A percentile compares a stretch with the other conserved stretches of the same genome.
These are phyloP conservation scores for Penicillium canescens DNA, from an alignment of 495 filamentous ascomycete genomes.

Conservation along the genomic window DNA sequence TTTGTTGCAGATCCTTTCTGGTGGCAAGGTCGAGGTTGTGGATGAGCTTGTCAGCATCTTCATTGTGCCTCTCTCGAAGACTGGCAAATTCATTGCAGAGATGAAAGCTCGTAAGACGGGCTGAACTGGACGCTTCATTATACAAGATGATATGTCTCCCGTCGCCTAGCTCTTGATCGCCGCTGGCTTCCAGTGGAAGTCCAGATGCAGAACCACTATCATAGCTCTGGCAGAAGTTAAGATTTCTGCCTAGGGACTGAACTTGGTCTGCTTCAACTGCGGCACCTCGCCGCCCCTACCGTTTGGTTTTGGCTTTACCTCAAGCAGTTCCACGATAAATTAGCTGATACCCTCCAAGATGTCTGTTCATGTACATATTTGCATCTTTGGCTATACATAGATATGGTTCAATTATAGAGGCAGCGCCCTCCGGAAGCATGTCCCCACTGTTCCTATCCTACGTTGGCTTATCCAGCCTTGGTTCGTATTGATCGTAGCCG, in stretches of 20 bases:
- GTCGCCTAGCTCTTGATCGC: not conserved
- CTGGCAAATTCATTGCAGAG: conserved; percentile 73
- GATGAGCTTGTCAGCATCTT: conserved; percentile 82
- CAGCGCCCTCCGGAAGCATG: not conserved
- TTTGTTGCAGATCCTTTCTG: conserved; percentile 69
- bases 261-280: not conserved
- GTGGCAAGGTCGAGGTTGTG: conserved; percentile 80
- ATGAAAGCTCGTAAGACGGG: conserved; percentile 67
- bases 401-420: conserved; percentile 1
- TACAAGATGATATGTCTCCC: not conserved
- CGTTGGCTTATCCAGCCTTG: not conserved
- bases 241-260: not conserved
- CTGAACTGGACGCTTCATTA: conserved; percentile 7
- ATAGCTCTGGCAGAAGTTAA: not conserved
- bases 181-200: not conserved
- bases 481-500: not conserved
- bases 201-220: not conserved
- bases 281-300: not conserved
- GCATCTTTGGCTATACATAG: conserved; percentile 3
- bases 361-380: conserved; percentile 10
- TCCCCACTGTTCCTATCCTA: not conserved
- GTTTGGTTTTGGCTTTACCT: not conserved
- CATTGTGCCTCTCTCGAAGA: conserved; percentile 70
- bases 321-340: not conserved
- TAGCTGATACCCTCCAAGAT: conserved; percentile 11